Conservation (phyloP, 2,329 filamentous ascomycete species). For the Hirsutella rhossiliensis region DNA sequence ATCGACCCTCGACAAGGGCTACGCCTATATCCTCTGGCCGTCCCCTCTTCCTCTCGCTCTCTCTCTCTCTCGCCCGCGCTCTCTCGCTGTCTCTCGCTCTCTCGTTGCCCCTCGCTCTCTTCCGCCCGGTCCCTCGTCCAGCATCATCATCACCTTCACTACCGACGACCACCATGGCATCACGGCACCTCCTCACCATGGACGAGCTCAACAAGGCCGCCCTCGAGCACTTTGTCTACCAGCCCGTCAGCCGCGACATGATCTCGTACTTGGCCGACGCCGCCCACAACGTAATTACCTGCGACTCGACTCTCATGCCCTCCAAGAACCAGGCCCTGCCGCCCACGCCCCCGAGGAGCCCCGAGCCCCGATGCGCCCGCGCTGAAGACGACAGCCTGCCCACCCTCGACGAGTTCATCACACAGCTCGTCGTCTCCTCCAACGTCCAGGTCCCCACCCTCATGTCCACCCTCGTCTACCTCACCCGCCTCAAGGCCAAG, state of each 20-base stretch:
- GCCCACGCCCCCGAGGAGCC: slow-evolving; percentile 39
- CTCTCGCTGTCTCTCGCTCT: slow-evolving; percentile 4
- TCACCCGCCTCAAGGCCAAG: slow-evolving; percentile 68
- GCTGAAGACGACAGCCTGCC: slow-evolving; percentile 50
- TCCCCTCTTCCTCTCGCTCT: slow-evolving; percentile 1
- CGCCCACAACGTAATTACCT: slow-evolving; percentile 67
- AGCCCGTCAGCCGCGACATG: slow-evolving; percentile 64
- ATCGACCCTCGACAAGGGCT: neutral
- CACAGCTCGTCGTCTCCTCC: slow-evolving; percentile 77
- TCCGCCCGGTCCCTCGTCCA: neutral
- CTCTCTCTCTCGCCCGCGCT: slow-evolving; percentile 1
- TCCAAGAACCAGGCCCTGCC: slow-evolving; percentile 29
- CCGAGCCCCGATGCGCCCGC: slow-evolving; percentile 32
- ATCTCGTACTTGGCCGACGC: slow-evolving; percentile 64
- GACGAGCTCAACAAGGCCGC: slow-evolving; percentile 58
- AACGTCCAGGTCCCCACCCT: slow-evolving; percentile 96
- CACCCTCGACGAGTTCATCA: slow-evolving; percentile 82
- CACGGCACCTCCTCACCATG: slow-evolving; percentile 34
- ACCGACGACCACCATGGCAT: slow-evolving; percentile 28
- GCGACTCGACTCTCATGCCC: slow-evolving; percentile 53
- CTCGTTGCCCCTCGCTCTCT: neutral
- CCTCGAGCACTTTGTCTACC: slow-evolving; percentile 70
- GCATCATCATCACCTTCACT: neutral
- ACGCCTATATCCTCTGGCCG: neutral
- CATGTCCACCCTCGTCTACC: slow-evolving; percentile 94